Percentiles rank a stretch among this genome's conserved stretches.
phyloP scores from a whole-genome alignment of 805 yeast species.

The Komagataella populi region DNA sequence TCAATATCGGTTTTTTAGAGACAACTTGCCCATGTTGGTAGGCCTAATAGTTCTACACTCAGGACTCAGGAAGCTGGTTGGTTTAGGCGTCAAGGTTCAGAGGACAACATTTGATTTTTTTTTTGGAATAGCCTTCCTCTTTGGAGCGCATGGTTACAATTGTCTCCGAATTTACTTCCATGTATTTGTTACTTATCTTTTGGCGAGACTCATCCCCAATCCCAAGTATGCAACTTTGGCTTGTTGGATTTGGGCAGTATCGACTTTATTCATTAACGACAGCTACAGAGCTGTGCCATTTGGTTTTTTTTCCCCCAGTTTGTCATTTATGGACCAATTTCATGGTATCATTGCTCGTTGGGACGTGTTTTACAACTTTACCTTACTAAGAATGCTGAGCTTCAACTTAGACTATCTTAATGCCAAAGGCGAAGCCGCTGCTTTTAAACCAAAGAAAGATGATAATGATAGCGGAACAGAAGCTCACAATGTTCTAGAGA shows the following conservation, averaged over 20 bases:
- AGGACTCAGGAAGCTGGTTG: slow-evolving; percentile 26
- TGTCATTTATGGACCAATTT: slow-evolving; percentile 49
- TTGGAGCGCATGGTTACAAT: slow-evolving; percentile 74
- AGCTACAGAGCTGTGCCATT: slow-evolving; percentile 38
- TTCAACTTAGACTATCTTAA: slow-evolving; percentile 66
- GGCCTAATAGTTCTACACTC: slow-evolving; percentile 43
- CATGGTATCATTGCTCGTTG: slow-evolving; percentile 78
- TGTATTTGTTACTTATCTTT: slow-evolving; percentile 33
- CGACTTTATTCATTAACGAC: slow-evolving; percentile 68
- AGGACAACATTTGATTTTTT: slow-evolving; percentile 55
- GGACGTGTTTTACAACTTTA: slow-evolving; percentile 93
- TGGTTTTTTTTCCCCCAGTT: slow-evolving; percentile 23
- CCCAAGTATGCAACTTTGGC: slow-evolving; percentile 24
- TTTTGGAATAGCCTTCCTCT: slow-evolving; percentile 57
- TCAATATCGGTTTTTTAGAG: slow-evolving; percentile 81
- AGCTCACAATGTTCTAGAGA: slow-evolving; percentile 4
- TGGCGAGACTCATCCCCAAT: slow-evolving; percentile 26
- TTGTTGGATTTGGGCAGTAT: slow-evolving; percentile 75
- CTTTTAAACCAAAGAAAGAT: slow-evolving; percentile 1
- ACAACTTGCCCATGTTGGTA: slow-evolving; percentile 54
- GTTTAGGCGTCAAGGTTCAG: slow-evolving; percentile 13
- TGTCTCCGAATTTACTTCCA: slow-evolving; percentile 47
- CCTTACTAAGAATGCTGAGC: slow-evolving; percentile 72
- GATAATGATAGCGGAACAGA: slow-evolving; percentile 4
- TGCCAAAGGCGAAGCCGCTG: slow-evolving; percentile 11